phyloP scores from a whole-genome alignment of 148 eudicot species.

The Selenicereus undatus region DNA sequence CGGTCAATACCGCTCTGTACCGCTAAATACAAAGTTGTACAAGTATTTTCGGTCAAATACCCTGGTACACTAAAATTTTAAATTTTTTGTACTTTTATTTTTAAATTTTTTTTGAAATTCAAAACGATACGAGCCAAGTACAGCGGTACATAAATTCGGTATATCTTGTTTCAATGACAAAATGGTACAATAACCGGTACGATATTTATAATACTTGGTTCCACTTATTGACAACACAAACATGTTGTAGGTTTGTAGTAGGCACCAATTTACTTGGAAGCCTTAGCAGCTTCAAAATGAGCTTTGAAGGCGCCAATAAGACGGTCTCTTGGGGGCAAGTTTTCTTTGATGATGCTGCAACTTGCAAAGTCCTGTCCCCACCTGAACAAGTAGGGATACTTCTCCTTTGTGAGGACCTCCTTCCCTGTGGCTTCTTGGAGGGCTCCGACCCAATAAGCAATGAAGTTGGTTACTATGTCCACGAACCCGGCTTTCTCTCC shows the following conservation, averaged over 20 bases:
- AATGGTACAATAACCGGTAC: too few relatives aligned
- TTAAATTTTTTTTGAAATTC: too few relatives aligned
- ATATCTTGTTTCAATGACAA: too few relatives aligned
- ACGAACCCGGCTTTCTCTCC: conserved; percentile 28
- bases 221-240: too few relatives aligned
- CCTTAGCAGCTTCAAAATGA: conserved; percentile 19
- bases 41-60: too few relatives aligned
- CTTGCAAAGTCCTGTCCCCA: conserved; percentile 31
- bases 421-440: conserved; percentile 24
- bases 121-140: too few relatives aligned
- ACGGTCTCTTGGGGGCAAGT: conserved; percentile 31
- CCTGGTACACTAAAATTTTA: too few relatives aligned
- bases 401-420: conserved; percentile 20
- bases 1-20: too few relatives aligned
- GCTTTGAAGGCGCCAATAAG: conserved; percentile 13
- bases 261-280: not conserved
- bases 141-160: too few relatives aligned
- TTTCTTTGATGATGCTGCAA: conserved; percentile 27
- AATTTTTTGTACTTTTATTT: too few relatives aligned
- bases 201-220: too few relatives aligned
- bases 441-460: conserved; percentile 24
- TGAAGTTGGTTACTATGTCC: conserved; percentile 31
- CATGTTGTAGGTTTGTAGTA: not conserved
- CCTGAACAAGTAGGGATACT: conserved; percentile 25
- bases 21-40: too few relatives aligned